Evolutionary conservation across 352 stramenopile genomes (phyloP).

Genomic region (Pythium aquatile): DNA sequence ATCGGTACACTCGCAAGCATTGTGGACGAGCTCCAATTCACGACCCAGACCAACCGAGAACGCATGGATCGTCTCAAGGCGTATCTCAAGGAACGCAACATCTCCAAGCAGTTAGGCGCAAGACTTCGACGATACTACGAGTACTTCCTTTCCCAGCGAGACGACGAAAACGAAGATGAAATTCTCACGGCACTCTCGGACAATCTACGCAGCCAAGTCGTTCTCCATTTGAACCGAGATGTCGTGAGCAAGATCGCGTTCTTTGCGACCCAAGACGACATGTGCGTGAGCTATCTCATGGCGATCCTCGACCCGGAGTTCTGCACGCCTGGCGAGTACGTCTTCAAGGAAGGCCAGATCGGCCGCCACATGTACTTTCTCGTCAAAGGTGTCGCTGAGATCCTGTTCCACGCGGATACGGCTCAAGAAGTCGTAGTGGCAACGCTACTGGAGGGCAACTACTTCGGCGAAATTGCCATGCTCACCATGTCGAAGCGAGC

Average conservation of each 20-base stretch:
- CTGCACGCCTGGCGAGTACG: conserved; percentile 73
- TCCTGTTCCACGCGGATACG: conserved; percentile 63
- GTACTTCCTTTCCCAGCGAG: conserved; percentile 72
- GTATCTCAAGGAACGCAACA: conserved; percentile 63
- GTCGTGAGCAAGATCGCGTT: conserved; percentile 82
- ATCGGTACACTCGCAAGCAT: conserved; percentile 76
- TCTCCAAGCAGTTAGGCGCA: conserved; percentile 51
- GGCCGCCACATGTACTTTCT: conserved; percentile 86
- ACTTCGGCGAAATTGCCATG: conserved; percentile 85
- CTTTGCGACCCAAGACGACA: conserved; percentile 76
- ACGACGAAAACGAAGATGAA: conserved; percentile 69
- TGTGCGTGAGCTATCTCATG: conserved; percentile 83
- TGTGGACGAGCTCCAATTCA: conserved; percentile 66
- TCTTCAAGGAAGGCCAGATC: conserved; percentile 82
- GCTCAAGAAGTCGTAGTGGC: conserved; percentile 54
- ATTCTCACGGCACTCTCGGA: conserved; percentile 73
- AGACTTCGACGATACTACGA: conserved; percentile 77
- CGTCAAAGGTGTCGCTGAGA: conserved; percentile 68
- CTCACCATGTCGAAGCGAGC: conserved; percentile 75
- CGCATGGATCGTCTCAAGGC: conserved; percentile 78
- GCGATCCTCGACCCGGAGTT: conserved; percentile 76
- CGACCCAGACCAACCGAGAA: conserved; percentile 44
- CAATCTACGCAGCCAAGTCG: conserved; percentile 68
- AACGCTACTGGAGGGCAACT: conserved; percentile 65
- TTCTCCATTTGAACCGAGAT: conserved; percentile 78